Base-by-base conservation (phyloP, 129 eudicot species). In the Heracleum sosnowskyi region DNA sequence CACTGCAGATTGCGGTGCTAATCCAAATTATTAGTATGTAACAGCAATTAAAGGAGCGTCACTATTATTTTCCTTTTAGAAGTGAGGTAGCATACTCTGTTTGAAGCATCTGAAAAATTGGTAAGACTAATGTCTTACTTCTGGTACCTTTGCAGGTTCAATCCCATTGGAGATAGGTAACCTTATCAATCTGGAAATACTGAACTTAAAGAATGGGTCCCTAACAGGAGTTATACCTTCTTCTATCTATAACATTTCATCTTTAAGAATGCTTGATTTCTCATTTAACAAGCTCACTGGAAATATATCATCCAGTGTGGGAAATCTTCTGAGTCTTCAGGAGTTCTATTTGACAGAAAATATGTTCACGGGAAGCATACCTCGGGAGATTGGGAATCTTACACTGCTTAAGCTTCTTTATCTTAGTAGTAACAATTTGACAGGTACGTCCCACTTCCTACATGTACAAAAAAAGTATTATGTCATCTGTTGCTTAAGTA, bases 211-310 rank as follows among this genome's bases (percentile, higher is more conserved):
- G 40, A 74, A 37, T n/a, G 76, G 80, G 22, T 85, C 78, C 55
- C 79, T 87, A 74, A 82, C 74, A 22, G 93, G 87, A 36, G 37
- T 40, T 76, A n/a, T 86, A 51, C 88, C 88, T 24, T 69, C 64
- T 29, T 51, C 40, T 63, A 69, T 89, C 69, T 89, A 80, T 83
- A 89, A 86, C 88, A 78, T 86, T 72, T 80, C 92, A 33, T 86
- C 85, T 64, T 77, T 89, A 39, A 77, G n/a, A 51, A 0, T 28
- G 7, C 16, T 86, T 11, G 72, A 82, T 63, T 46, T 86, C 5
- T 0, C 36, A 29, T 75, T 47, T 69, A 86, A 87, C 75, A 26
- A n/a, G 26, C 79, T 89, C 17, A 83, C 68, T 6, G 91, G 91
- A 7, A 72, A 40, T 70, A 68, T 89, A 77, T 84, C 85, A 6